Evolutionary conservation across 345 rosid genomes (phyloP), one percentile per base, ranked within the genome.

Genomic region (Clarkia xantiana): DNA sequence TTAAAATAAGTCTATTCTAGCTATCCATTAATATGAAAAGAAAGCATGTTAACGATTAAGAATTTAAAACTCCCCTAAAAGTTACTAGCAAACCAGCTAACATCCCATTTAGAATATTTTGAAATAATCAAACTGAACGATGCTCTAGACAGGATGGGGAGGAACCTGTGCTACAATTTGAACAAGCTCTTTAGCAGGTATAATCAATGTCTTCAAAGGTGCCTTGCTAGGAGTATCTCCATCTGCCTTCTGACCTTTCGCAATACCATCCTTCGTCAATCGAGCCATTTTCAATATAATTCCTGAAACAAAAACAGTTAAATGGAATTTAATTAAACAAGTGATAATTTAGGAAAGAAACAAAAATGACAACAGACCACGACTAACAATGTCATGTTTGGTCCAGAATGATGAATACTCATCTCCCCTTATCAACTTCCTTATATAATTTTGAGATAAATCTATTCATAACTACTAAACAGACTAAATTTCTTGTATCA

Each of bases 81-180:
- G 39, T 29, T 29, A 29, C 36, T 29, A 29, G 36, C 36, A 29
- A 29, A 29, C 36, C 36, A 29, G 5, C 4, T 29, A 29, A 29
- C 36, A 29, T 29, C 36, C 36, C 36, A 3, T 29, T 29, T 4
- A 29, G 36, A 29, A 29, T 29, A 29, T 29, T 29, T 29, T 3
- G 36, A 29, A 29, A 29, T 10, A 29, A 29, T 29, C 9, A 29
- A 29, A 29, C 36, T 29, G 36, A 29, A 0, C 8, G 36, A 29
- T 29, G 8, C 36, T 29, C 5, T 29, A 29, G 36, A 29, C 7
- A 29, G 45, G 11, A 36, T 12, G 4, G 25, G 15, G 19, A 18
- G 45, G 36, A 45, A 91, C 99, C 96, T 87, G 80, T 14, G 95
- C 96, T 60, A 79, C 55, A 75, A 93, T 77, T 82, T 87, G 94